A percentile compares a stretch with the other conserved stretches of the same genome.
Conservation (phyloP, 2,329 filamentous ascomycete genomes). For the Alternaria novae-zelandiae region DNA sequence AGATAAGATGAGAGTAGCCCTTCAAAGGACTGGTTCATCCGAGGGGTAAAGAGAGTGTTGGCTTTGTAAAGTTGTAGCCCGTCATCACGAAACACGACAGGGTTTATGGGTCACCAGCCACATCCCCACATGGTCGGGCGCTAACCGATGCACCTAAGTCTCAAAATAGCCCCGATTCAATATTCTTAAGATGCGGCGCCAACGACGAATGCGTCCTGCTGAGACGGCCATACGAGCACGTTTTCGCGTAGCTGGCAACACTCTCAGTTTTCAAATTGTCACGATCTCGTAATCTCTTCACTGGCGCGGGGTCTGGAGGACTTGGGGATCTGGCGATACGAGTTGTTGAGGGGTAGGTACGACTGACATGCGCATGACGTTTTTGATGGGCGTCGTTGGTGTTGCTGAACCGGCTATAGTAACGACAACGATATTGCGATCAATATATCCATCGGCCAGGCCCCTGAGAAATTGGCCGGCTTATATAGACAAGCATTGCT, state of each 20-base stretch:
- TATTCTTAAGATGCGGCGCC: constrained; percentile 4
- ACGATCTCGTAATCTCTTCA: background rate
- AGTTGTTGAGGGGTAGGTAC: background rate
- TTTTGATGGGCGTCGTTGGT: background rate
- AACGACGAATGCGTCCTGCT: constrained; percentile 2
- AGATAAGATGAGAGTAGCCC: no score
- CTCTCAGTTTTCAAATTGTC: no score
- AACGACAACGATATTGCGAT: background rate
- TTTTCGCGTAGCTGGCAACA: background rate
- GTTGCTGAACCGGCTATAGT: background rate
- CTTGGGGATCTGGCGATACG: background rate
- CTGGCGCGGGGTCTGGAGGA: background rate
- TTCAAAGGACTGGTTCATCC: no score
- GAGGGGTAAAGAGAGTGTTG: background rate
- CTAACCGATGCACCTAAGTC: constrained; percentile 3
- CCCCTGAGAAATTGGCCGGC: background rate
- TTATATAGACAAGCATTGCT: background rate
- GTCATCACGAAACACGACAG: background rate
- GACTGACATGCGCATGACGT: background rate
- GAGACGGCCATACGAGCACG: constrained; percentile 13
- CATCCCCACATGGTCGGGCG: background rate
- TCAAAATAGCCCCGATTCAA: constrained; percentile 14
- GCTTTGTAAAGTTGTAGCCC: background rate
- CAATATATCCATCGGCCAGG: background rate
- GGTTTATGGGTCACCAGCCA: constrained; percentile 9